Evolutionary conservation across 805 yeast genomes (phyloP).

Genomic region (Myxozyma lipomycoides): DNA sequence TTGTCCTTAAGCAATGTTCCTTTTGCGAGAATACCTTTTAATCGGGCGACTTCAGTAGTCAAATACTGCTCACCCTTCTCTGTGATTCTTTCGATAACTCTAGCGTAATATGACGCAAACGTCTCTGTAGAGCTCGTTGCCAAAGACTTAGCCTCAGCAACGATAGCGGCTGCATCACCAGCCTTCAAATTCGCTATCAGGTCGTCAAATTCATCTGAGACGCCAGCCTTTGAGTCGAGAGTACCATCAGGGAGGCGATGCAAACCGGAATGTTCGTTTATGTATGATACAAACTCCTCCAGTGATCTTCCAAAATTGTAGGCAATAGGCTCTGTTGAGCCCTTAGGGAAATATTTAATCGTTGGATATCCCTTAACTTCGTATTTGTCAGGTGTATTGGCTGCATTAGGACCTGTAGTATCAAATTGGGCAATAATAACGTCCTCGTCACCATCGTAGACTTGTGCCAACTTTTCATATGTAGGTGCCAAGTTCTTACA

Average conservation of each 20-base stretch:
- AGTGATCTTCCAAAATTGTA: conserved; percentile 52
- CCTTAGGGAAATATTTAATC: conserved; percentile 46
- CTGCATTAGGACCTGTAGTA: conserved; percentile 45
- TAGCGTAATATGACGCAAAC: conserved; percentile 31
- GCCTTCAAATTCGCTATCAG: conserved; percentile 35
- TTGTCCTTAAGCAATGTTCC: conserved; percentile 42
- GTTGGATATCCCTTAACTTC: conserved; percentile 52
- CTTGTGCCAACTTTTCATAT: conserved; percentile 49
- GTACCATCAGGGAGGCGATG: conserved; percentile 44
- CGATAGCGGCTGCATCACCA: conserved; percentile 37
- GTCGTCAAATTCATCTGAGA: conserved; percentile 38
- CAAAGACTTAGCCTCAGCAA: conserved; percentile 41
- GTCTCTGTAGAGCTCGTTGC: conserved; percentile 16
- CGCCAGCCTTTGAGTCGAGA: conserved; percentile 42
- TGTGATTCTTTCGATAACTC: conserved; percentile 33
- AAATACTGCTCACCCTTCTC: conserved; percentile 40
- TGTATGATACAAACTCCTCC: conserved; percentile 49
- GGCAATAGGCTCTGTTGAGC: conserved; percentile 44
- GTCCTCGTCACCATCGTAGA: conserved; percentile 42
- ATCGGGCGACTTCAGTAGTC: conserved; percentile 45
- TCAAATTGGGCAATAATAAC: conserved; percentile 48
- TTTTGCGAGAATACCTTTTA: conserved; percentile 42
- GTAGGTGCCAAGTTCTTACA: conserved; percentile 53
- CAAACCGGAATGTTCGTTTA: conserved; percentile 42
- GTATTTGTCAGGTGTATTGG: conserved; percentile 42